Evolutionary conservation across 768 basidiomycete genomes (phyloP).

Genomic region (Leucogyrophana mollusca): DNA sequence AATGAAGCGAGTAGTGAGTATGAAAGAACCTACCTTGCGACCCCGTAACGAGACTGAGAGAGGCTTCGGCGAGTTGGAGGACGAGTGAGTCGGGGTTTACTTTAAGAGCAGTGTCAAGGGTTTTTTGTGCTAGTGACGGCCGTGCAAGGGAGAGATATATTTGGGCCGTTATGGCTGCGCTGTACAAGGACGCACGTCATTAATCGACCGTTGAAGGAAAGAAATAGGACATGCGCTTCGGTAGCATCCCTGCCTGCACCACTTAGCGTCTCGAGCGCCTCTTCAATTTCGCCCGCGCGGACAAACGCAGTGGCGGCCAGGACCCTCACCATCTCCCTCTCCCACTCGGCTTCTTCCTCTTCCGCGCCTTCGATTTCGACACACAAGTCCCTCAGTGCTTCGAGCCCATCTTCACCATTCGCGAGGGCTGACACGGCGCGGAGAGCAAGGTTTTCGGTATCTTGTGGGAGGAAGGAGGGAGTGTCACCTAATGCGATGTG

Average conservation of each 20-base stretch:
- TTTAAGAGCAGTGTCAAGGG: slow-evolving; percentile 78
- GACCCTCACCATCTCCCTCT: slow-evolving; percentile 73
- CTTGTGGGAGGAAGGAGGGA: slow-evolving; percentile 50
- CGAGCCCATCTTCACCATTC: slow-evolving; percentile 60
- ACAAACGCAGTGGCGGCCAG: slow-evolving; percentile 87
- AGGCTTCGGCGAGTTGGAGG: slow-evolving; percentile 86
- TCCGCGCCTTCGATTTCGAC: slow-evolving; percentile 87
- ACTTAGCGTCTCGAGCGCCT: slow-evolving; percentile 87
- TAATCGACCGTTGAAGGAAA: background rate
- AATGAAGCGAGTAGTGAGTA: background rate
- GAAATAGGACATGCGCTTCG: slow-evolving; percentile 69
- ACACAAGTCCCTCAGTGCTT: slow-evolving; percentile 80
- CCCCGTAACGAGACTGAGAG: slow-evolving; percentile 71
- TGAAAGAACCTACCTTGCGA: slow-evolving; percentile 53
- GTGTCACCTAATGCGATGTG: slow-evolving; percentile 69
- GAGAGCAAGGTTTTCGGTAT: slow-evolving; percentile 62
- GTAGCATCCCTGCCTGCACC: slow-evolving; percentile 70
- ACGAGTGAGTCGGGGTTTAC: slow-evolving; percentile 91
- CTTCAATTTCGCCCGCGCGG: slow-evolving; percentile 82
- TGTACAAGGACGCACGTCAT: slow-evolving; percentile 26
- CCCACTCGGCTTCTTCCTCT: slow-evolving; percentile 59
- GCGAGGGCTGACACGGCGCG: slow-evolving; percentile 75
- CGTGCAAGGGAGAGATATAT: slow-evolving; percentile 91
- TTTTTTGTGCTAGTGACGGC: slow-evolving; percentile 81
- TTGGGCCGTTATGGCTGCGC: slow-evolving; percentile 80